Evolutionary conservation across 176 grass and related monocot genomes (phyloP), one percentile per base, ranked within the genome.

Genomic region (Triticum turgidum): DNA sequence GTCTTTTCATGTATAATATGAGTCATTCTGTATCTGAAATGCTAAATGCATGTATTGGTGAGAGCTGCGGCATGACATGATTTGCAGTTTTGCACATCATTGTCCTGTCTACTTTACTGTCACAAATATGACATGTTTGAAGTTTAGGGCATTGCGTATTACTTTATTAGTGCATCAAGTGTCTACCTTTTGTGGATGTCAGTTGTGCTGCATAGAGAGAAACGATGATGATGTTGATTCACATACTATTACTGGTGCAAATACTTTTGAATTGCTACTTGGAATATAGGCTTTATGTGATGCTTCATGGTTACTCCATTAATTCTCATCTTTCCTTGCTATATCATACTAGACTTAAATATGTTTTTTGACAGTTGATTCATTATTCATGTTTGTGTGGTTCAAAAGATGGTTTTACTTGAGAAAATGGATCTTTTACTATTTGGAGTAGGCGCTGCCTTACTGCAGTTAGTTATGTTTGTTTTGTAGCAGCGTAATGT

Each of bases 91-190:
- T 86, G 6, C 8, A 29, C 62, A 73, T 67, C 25, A 14, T 41
- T 52, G 3, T 2, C 10, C 7, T 52, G 5, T 4, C 45, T 44
- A 45, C 38, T 78, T 29, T 34, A 44, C n/a, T 86, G 33, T 78
- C 33, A 77, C 13, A 77, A 11, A 47, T 3, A n/a, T 47, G 10
- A 38, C 35, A 38, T 1, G 33, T 69, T 27, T 80, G 21, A 73
- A 80, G 59, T 85, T 84, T 54, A 65, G 11, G 42, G 5, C 35
- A 37, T 1, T 7, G 6, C 35, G 18, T 2, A 54, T 54, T 54
- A 54, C 56, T 80, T 83, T 68, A 21, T 61, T 76, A 77, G 62
- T 20, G 7, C 58, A 70, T 67, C 66, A 86, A 82, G 30, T 62
- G 35, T 71, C 37, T n/a, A 12, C 41, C 39, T 90, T 82, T 78